Evolutionary conservation across 2,329 filamentous ascomycete genomes (phyloP).

Genomic region (Botryotinia calthae): DNA sequence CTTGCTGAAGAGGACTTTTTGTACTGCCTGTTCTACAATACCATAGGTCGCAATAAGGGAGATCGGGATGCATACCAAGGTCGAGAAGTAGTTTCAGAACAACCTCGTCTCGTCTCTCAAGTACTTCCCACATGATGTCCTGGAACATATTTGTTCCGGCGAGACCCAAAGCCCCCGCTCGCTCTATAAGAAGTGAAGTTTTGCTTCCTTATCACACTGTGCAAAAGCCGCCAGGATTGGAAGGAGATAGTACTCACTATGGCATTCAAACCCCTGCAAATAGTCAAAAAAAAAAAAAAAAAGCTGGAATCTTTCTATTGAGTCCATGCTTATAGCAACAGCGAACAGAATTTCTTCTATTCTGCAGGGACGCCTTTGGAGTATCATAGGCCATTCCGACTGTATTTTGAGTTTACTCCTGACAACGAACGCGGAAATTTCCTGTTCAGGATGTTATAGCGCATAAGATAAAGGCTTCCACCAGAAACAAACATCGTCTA

Average conservation of each 20-base stretch:
- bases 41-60: too few species aligned
- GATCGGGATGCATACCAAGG: background rate
- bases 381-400: background rate
- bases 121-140: accelerated
- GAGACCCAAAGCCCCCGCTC: background rate
- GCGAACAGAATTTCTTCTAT: background rate
- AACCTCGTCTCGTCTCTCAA: background rate
- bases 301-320: background rate
- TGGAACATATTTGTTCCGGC: background rate
- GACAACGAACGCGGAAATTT: background rate
- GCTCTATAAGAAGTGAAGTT: background rate
- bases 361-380: accelerated
- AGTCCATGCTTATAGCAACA: background rate
- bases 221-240: background rate
- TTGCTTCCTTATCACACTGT: background rate
- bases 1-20: background rate
- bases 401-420: background rate
- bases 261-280: too few species aligned
- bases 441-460: background rate
- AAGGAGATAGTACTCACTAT: too few species aligned
- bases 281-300: too few species aligned
- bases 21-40: too few species aligned
- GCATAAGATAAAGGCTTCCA: background rate
- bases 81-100: background rate
- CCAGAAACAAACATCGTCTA: background rate